Conservation (phyloP, 768 basidiomycete genomes). For the Filobasidium wieringae region DNA sequence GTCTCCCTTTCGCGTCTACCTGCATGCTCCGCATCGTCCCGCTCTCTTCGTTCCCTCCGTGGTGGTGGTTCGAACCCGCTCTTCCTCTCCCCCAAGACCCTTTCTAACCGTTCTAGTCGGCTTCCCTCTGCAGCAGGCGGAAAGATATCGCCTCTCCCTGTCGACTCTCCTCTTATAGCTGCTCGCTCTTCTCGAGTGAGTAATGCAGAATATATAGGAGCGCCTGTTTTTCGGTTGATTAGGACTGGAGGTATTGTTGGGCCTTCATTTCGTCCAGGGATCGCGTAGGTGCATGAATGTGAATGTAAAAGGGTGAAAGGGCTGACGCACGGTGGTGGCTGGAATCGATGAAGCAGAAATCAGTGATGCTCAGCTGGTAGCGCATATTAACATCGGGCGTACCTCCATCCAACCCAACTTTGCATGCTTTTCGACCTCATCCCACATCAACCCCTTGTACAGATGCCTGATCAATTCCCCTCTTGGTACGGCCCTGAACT, state of each 20-base stretch:
- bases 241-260: neutral
- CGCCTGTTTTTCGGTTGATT: neutral
- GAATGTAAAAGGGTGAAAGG: conserved; percentile 5
- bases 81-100: neutral
- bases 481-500: conserved; percentile 20
- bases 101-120: neutral
- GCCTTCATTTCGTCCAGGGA: conserved; percentile 1
- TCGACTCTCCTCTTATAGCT: neutral
- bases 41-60: neutral
- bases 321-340: conserved; percentile 19
- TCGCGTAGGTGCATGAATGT: conserved; percentile 8
- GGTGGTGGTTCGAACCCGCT: neutral
- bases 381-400: neutral
- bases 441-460: conserved; percentile 33
- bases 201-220: neutral
- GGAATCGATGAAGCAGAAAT: neutral
- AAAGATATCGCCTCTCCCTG: too few relatives aligned
- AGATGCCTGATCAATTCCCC: conserved; percentile 32
- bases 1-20: conserved; percentile 1
- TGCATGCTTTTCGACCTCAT: conserved; percentile 32
- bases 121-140: neutral
- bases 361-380: neutral
- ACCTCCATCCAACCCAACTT: conserved; percentile 1
- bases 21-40: neutral
- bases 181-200: neutral